These are phyloP conservation scores for Sclerotinia sclerotiorum DNA, from an alignment of 2,329 filamentous ascomycete species.

Conservation along the genomic window DNA sequence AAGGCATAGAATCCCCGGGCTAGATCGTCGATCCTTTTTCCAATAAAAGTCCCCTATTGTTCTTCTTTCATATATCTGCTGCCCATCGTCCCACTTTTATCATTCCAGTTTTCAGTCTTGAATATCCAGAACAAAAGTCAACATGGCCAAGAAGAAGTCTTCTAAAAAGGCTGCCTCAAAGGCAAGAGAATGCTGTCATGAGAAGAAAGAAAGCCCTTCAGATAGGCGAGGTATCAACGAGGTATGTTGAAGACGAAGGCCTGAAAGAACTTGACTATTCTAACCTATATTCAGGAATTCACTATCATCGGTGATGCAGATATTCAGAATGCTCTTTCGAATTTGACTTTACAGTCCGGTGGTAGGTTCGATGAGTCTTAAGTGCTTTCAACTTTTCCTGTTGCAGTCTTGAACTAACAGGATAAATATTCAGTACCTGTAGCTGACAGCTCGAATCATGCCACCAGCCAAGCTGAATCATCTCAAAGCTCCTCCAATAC, in stretches of 20 bases:
- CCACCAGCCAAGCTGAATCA: background rate
- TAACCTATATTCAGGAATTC: background rate
- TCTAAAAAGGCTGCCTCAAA: background rate
- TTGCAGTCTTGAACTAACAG: background rate
- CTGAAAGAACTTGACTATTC: background rate
- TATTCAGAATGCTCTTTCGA: background rate
- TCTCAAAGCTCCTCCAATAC: background rate
- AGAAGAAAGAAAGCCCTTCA: background rate
- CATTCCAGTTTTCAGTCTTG: no score
- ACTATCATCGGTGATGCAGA: background rate
- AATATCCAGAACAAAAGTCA: background rate
- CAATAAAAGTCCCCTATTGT: fast-evolving
- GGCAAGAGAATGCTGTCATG: no score
- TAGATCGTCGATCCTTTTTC: background rate
- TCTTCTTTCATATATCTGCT: background rate
- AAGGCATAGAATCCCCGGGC: no score
- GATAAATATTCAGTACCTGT: background rate
- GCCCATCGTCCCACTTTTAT: background rate
- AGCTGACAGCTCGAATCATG: background rate
- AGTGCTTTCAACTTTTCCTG: no score
- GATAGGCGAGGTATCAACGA: background rate
- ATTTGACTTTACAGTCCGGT: background rate
- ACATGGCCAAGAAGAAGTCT: background rate
- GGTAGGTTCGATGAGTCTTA: background rate
- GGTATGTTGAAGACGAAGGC: background rate